Evolutionary conservation across 2,329 filamentous ascomycete species (phyloP).

Genomic region (Pseudogymnoascus sp.): DNA sequence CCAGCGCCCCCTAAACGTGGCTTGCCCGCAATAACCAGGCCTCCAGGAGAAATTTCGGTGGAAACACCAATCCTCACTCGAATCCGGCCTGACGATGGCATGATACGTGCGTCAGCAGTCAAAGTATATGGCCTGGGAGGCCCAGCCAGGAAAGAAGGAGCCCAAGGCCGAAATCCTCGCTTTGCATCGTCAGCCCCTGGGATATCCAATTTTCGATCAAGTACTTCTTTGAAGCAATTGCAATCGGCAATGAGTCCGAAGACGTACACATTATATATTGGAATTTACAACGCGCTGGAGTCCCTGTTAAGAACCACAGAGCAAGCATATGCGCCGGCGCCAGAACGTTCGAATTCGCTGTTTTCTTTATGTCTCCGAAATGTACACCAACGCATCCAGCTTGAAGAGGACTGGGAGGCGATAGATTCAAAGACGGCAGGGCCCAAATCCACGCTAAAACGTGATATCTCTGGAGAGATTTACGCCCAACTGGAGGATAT

Average conservation of each 20-base stretch:
- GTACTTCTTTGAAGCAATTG: neutral
- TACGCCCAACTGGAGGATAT: conserved; percentile 43
- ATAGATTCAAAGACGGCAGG: conserved; percentile 33
- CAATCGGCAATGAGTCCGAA: neutral
- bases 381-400: conserved; percentile 40
- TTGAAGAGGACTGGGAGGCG: conserved; percentile 37
- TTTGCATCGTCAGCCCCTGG: neutral
- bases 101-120: neutral
- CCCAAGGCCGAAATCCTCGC: neutral
- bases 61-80: conserved; percentile 27
- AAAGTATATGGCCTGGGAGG: neutral
- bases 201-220: neutral
- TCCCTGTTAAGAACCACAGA: conserved; percentile 34
- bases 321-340: neutral
- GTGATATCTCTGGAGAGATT: conserved; percentile 36
- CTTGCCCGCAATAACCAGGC: neutral
- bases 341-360: conserved; percentile 29
- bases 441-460: conserved; percentile 28
- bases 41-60: conserved; percentile 26
- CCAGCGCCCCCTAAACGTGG: neutral
- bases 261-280: conserved; percentile 34
- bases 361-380: conserved; percentile 42
- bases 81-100: conserved; percentile 8
- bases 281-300: conserved; percentile 39
- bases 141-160: neutral